phyloP scores from a whole-genome alignment of 805 yeast species.

The Candida anglica region DNA sequence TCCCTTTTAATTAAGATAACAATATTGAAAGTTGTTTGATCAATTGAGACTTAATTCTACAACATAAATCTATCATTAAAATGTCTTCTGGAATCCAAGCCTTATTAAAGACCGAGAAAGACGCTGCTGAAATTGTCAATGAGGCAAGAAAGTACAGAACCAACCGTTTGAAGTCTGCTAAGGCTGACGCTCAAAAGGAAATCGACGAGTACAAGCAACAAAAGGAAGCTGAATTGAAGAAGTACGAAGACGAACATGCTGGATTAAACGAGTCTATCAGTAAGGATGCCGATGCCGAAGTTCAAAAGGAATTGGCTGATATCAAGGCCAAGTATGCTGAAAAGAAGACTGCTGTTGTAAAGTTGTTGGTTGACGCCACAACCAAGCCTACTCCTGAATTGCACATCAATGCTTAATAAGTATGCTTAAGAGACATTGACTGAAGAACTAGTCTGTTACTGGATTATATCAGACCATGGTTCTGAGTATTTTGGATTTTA shows the following conservation, averaged over 20 bases:
- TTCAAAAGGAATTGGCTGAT: constrained; percentile 64
- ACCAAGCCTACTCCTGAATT: constrained; percentile 75
- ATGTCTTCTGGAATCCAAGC: constrained; percentile 57
- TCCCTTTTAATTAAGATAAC: constrained; percentile 1
- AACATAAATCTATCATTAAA: background rate
- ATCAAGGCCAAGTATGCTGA: constrained; percentile 61
- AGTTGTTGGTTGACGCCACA: constrained; percentile 76
- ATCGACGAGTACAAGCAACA: constrained; percentile 79
- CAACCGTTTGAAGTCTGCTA: constrained; percentile 87
- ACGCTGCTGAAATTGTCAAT: constrained; percentile 93
- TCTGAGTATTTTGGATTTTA: no score
- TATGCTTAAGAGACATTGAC: no score
- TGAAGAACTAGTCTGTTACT: no score
- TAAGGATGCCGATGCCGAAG: constrained; percentile 71
- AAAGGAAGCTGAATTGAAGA: constrained; percentile 78
- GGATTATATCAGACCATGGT: no score
- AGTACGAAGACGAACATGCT: constrained; percentile 67
- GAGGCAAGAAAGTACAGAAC: constrained; percentile 91
- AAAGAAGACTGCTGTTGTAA: constrained; percentile 65
- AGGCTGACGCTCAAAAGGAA: constrained; percentile 87
- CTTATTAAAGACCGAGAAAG: constrained; percentile 84
- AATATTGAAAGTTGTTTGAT: no score
- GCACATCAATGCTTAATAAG: constrained; percentile 65
- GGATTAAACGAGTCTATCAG: constrained; percentile 76
- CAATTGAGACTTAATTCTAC: no score